Percentiles rank a stretch among this genome's conserved stretches.
phyloP scores from a whole-genome alignment of 2,329 filamentous ascomycete species.

The Fusarium incarnatum region DNA sequence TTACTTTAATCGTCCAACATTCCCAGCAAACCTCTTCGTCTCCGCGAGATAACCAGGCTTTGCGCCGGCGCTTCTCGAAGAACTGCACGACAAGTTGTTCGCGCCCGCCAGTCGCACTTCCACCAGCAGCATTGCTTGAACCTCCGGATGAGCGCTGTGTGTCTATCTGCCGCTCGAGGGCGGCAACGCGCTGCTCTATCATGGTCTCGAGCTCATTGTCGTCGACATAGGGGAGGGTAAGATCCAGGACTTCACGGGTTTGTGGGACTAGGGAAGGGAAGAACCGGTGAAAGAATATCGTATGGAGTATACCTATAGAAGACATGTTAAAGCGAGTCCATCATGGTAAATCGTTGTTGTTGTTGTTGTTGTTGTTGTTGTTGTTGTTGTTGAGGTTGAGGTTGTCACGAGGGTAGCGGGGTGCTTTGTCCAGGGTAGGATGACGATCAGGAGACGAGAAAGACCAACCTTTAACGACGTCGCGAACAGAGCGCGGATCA shows the following conservation, averaged over 20 bases:
- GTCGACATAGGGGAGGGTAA: conserved; percentile 88
- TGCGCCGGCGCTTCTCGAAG: conserved; percentile 90
- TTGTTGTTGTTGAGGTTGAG: too few species aligned
- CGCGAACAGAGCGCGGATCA: conserved; percentile 88
- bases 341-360: background rate
- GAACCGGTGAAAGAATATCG: conserved; percentile 99
- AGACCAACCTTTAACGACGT: conserved; percentile 85
- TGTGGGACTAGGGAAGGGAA: conserved; percentile 87
- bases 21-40: conserved; percentile 99
- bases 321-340: background rate
- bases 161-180: conserved; percentile 82
- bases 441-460: conserved; percentile 25
- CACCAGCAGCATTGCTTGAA: conserved; percentile 18
- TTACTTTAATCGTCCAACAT: conserved; percentile 92
- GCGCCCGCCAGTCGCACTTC: conserved; percentile 65
- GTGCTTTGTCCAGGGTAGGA: conserved; percentile 41
- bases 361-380: too few species aligned
- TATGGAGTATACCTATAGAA: conserved; percentile 83
- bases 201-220: conserved; percentile 92
- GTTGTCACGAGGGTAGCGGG: conserved; percentile 28
- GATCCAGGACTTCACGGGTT: conserved; percentile 89
- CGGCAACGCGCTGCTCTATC: conserved; percentile 86
- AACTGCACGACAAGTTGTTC: conserved; percentile 90
- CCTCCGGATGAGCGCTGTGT: conserved; percentile 60
- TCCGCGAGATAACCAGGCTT: conserved; percentile 80